Evolutionary conservation across 2,329 filamentous ascomycete genomes (phyloP), one percentile per base, ranked within the genome.

Genomic region (Xylaria sp.): DNA sequence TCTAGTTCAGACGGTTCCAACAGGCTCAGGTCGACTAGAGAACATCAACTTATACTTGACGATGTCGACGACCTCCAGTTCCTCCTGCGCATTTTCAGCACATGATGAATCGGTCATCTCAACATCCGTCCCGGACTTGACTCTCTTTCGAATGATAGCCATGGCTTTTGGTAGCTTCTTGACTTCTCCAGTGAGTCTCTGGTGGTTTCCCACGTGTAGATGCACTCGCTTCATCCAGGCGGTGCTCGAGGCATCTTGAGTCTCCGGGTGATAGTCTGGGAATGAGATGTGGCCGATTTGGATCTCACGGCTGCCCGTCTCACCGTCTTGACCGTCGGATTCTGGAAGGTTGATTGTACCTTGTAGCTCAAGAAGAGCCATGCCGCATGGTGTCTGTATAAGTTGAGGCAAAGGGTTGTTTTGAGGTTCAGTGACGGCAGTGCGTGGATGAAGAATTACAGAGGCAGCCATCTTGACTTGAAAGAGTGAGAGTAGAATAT

Each of bases 171-270:
- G 82, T 54, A 97, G 76, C 75, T 92, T 96, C 80, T 92, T 96
- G 53, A 96, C 86, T 74, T 97, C 92, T 2, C 94, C 94, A 0
- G 86, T 90, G 71, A 97, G 82, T 61, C 92, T 83, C 76, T 97
- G 94, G 72, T 97, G 89, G 70, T 88, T 84, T 4, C 93, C 94
- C 3, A 97, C 83, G 71, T 93, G 96, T 53, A 97, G 77, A 70
- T 96, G 90, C 34, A 93, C 91, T 42, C 85, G 82, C 75, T 92
- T 95, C 90, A 93, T 96, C 92, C 92, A 97, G 8, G 82, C 83
- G 0, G 84, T 87, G 67, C 84, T 82, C 13, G 78, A 78, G 0
- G 73, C 68, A 51, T 78, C 78, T 58, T 76, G 68, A 2, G 70
- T 68, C 34, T 82, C 76, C 7, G 83, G 75, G 55, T 83, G 79